Percentiles rank a stretch among this genome's conserved stretches.
phyloP scores from a whole-genome alignment of 169 alveolate species.

The Eimeria necatrix region DNA sequence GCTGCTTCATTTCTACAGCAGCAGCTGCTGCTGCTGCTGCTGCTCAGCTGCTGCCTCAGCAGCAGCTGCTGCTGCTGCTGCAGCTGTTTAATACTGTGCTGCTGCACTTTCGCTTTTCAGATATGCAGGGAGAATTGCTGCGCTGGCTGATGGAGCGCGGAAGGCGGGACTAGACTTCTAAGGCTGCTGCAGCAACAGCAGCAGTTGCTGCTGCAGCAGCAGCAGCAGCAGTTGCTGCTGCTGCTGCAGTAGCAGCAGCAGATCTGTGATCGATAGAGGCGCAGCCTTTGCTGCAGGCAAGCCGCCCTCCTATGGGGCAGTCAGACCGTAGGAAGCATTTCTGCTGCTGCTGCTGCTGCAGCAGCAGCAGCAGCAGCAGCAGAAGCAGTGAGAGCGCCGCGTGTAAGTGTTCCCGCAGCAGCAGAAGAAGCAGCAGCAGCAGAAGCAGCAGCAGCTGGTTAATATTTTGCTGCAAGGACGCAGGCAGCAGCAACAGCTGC shows the following conservation, averaged over 20 bases:
- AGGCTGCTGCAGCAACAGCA: neutral
- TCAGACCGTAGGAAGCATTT: too few relatives aligned
- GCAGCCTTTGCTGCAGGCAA: too few relatives aligned
- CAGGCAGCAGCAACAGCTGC: neutral
- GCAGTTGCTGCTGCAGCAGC: conserved; percentile 7
- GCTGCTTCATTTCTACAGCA: neutral
- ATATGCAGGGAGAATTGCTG: conserved; percentile 52
- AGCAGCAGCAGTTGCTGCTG: neutral
- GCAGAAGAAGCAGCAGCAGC: neutral
- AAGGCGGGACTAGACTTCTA: conserved; percentile 62
- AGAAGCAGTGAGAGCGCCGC: neutral
- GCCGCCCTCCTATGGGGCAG: too few relatives aligned
- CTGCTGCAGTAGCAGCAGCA: neutral
- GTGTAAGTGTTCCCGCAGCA: neutral
- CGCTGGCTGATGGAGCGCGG: conserved; percentile 57
- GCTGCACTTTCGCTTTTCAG: too few relatives aligned
- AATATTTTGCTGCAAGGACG: neutral
- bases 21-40: neutral
- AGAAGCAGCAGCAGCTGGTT: neutral
- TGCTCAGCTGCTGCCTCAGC: too few relatives aligned
- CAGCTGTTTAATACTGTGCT: too few relatives aligned
- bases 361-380: neutral
- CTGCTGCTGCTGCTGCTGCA: neutral
- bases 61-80: too few relatives aligned
- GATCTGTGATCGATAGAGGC: too few relatives aligned